phyloP scores from a whole-genome alignment of 2,329 filamentous ascomycete genomes.

The Orbilia quercus region DNA sequence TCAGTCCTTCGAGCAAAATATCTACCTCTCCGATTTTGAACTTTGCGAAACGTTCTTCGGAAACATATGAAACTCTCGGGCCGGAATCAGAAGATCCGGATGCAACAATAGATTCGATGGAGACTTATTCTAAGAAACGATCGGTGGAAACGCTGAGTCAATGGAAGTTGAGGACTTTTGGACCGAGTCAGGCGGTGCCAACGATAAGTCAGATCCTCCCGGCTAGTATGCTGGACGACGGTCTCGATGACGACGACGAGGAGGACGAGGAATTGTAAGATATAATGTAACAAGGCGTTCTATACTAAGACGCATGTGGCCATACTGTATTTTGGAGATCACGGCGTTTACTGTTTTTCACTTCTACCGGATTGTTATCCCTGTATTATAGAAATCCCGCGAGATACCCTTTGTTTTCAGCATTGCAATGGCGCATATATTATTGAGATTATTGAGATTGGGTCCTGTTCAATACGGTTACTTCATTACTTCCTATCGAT shows the following conservation, averaged over 20 bases:
- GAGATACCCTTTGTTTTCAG: conserved; percentile 29
- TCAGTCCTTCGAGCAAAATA: conserved; percentile 31
- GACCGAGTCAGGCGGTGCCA: conserved; percentile 42
- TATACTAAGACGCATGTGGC: too few relatives aligned
- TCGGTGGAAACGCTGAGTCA: conserved; percentile 36
- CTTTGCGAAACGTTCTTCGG: conserved; percentile 17
- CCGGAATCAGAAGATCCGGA: conserved; percentile 19
- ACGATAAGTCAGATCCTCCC: conserved; percentile 49
- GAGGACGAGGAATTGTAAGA: conserved; percentile 32
- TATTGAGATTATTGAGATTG: too few relatives aligned
- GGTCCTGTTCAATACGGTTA: not conserved
- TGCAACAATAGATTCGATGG: conserved; percentile 14
- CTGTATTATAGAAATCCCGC: not conserved
- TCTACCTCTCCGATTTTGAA: conserved; percentile 33
- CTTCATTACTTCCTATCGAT: not conserved
- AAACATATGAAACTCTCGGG: conserved; percentile 3
- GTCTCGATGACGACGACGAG: conserved; percentile 35
- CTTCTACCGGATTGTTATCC: not conserved
- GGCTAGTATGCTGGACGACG: conserved; percentile 6
- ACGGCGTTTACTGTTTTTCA: not conserved
- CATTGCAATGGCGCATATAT: conserved; percentile 28
- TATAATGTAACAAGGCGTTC: not conserved
- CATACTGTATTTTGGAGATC: not conserved
- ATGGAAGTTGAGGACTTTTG: conserved; percentile 51
- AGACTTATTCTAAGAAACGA: conserved; percentile 1